Evolutionary conservation across 345 rosid species (phyloP).

Genomic region (Nasturtium officinale): DNA sequence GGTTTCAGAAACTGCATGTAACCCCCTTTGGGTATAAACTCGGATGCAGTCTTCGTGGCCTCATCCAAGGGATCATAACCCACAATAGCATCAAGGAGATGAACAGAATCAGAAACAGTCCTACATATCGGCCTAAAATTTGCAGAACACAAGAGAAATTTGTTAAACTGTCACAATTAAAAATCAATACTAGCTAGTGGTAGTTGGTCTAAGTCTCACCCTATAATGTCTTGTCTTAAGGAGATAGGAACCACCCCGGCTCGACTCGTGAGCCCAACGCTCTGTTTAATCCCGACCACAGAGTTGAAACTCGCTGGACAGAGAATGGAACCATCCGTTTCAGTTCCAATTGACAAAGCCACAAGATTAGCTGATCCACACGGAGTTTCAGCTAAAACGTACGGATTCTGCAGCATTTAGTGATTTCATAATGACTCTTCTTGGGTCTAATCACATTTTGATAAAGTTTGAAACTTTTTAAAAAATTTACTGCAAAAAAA

Average conservation of each 20-base stretch:
- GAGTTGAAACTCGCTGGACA: constrained; percentile 64
- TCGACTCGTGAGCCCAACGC: constrained; percentile 70
- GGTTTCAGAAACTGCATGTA: constrained; percentile 58
- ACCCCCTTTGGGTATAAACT: constrained; percentile 57
- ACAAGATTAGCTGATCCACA: constrained; percentile 71
- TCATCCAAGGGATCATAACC: constrained; percentile 56
- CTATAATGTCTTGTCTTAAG: constrained; percentile 62
- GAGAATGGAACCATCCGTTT: constrained; percentile 72
- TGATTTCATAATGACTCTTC: background rate
- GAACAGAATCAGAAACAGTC: constrained; percentile 64
- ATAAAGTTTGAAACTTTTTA: too few species aligned
- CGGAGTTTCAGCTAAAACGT: constrained; percentile 55
- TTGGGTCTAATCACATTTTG: background rate
- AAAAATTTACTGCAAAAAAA: too few species aligned
- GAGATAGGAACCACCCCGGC: constrained; percentile 74
- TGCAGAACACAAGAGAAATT: background rate
- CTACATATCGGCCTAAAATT: constrained; percentile 57
- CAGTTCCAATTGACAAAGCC: constrained; percentile 64
- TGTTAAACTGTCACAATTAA: background rate
- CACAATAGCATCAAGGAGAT: constrained; percentile 61
- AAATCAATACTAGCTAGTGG: constrained; percentile 18
- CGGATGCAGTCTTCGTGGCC: constrained; percentile 50
- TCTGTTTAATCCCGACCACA: constrained; percentile 73
- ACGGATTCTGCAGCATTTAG: constrained; percentile 62
- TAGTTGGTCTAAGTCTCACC: constrained; percentile 46